Evolutionary conservation across 108 stramenopile genomes (phyloP).

Genomic region (Fragilaria crotonensis): DNA sequence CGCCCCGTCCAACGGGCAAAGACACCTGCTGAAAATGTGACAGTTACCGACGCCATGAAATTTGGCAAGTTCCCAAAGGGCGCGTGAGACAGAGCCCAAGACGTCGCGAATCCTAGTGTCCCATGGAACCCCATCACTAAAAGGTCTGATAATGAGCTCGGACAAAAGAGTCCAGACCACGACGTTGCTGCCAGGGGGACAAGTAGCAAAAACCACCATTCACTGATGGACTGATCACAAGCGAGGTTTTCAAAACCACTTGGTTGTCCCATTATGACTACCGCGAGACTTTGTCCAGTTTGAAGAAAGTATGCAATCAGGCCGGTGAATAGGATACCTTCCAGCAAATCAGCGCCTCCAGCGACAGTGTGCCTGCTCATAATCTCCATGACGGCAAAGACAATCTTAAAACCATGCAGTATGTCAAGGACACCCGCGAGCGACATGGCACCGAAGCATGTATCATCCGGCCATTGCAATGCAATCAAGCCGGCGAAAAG

Average conservation of each 20-base stretch:
- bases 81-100: slow-evolving; percentile 3
- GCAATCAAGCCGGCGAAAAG: slow-evolving; percentile 13
- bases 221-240: slow-evolving; percentile 7
- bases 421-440: slow-evolving; percentile 19
- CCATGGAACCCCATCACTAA: slow-evolving; percentile 22
- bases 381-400: slow-evolving; percentile 25
- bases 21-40: slow-evolving; percentile 19
- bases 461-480: slow-evolving; percentile 7
- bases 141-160: not conserved
- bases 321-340: slow-evolving; percentile 24
- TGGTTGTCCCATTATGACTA: slow-evolving; percentile 9
- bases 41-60: slow-evolving; percentile 13
- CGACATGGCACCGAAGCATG: slow-evolving; percentile 25
- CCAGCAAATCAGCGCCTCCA: slow-evolving; percentile 23
- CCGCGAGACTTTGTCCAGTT: slow-evolving; percentile 13
- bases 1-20: slow-evolving; percentile 23
- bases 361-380: slow-evolving; percentile 22
- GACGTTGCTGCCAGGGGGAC: slow-evolving; percentile 9
- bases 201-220: slow-evolving; percentile 8
- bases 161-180: slow-evolving; percentile 17
- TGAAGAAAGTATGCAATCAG: slow-evolving; percentile 24
- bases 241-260: not conserved
- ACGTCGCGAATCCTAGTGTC: slow-evolving; percentile 7
- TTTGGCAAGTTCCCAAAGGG: slow-evolving; percentile 2
- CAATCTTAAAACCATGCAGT: slow-evolving; percentile 26